Conservation (phyloP, 345 rosid species). For the Acer saccharum region DNA sequence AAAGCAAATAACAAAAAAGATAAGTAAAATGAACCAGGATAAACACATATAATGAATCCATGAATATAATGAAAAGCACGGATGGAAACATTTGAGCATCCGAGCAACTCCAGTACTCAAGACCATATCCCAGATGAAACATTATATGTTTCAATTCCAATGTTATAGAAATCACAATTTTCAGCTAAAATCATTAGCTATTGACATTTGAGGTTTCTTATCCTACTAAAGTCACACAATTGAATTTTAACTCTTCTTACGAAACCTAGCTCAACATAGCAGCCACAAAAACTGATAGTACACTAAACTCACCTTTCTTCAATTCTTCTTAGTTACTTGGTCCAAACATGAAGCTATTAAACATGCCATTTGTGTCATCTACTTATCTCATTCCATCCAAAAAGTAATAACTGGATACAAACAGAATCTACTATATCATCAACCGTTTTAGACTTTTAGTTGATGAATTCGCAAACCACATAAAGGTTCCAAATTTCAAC, state of each 20-base stretch:
- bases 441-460: too few species aligned
- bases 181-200: background rate
- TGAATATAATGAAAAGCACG: background rate
- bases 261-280: background rate
- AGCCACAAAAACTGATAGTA: background rate
- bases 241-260: background rate
- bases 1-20: constrained; percentile 1
- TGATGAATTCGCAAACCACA: too few species aligned
- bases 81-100: background rate
- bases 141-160: background rate
- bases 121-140: too few species aligned
- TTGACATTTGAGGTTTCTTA: too few species aligned
- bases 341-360: too few species aligned
- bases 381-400: too few species aligned
- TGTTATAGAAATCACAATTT: background rate
- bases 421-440: too few species aligned
- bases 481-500: too few species aligned
- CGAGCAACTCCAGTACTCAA: background rate
- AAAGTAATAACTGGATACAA: too few species aligned
- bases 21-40: background rate
- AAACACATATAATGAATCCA: background rate
- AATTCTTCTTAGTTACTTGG: background rate
- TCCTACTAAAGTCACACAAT: background rate
- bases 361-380: too few species aligned
- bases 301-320: background rate